These are phyloP conservation scores for Eucalyptus sp. DNA, from an alignment of 345 rosid species.

Conservation along the genomic window DNA sequence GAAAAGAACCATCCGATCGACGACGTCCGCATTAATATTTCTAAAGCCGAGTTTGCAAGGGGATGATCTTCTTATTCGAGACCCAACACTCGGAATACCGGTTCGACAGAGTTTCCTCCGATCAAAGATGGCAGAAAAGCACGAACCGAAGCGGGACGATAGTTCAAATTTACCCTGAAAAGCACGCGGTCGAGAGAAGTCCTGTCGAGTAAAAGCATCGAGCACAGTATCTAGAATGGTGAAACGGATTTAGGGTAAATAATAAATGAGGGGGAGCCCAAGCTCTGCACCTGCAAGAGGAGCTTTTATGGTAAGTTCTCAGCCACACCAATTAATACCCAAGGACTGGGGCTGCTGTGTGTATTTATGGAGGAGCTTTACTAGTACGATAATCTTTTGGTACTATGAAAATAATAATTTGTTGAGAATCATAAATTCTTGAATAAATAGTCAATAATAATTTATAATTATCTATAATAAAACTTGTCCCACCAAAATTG, in stretches of 20 bases:
- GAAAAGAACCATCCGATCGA: neutral
- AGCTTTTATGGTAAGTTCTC: neutral
- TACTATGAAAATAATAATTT: too few relatives aligned
- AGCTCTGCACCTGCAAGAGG: neutral
- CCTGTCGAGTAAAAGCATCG: neutral
- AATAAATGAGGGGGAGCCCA: neutral
- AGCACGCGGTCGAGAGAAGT: neutral
- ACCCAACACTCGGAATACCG: neutral
- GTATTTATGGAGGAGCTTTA: fast-evolving
- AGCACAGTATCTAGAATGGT: neutral
- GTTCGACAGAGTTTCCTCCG: neutral
- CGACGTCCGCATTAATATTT: neutral
- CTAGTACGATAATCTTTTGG: fast-evolving
- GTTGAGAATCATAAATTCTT: fast-evolving
- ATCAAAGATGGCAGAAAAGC: neutral
- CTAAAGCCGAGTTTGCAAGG: neutral
- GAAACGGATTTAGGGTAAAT: neutral
- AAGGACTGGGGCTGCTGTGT: fast-evolving
- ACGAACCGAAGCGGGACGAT: neutral
- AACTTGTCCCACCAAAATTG: neutral
- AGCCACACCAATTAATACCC: neutral
- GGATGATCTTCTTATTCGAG: neutral
- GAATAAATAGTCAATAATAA: fast-evolving
- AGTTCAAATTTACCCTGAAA: neutral
- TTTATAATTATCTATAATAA: fast-evolving